Evolutionary conservation across 2,329 filamentous ascomycete species (phyloP).

Genomic region (Nemania sp.): DNA sequence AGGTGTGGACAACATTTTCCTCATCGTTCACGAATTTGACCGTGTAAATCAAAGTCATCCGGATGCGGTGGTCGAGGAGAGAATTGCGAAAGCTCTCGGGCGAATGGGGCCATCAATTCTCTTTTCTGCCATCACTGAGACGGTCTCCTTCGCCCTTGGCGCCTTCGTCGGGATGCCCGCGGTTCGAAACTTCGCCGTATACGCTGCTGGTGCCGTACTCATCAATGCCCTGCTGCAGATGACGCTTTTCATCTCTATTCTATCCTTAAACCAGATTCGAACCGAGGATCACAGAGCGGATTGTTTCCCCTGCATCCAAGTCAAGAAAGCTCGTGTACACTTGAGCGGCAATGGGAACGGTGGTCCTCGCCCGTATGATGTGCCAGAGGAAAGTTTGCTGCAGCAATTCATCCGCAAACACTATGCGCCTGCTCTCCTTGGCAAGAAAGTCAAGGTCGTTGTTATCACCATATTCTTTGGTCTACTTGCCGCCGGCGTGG

Average conservation of each 20-base stretch:
- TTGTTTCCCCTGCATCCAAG: slow-evolving; percentile 85
- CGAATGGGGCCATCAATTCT: slow-evolving; percentile 97
- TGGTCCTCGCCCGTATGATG: slow-evolving; percentile 67
- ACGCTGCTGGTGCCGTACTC: slow-evolving; percentile 92
- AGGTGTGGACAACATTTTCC: slow-evolving; percentile 97
- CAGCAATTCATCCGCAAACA: slow-evolving; percentile 88
- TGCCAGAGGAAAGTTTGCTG: slow-evolving; percentile 80
- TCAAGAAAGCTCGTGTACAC: slow-evolving; percentile 73
- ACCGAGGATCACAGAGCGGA: slow-evolving; percentile 89
- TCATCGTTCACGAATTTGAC: slow-evolving; percentile 98
- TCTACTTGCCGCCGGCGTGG: slow-evolving; percentile 82
- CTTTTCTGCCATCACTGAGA: slow-evolving; percentile 93
- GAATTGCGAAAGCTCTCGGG: slow-evolving; percentile 85
- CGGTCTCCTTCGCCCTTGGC: slow-evolving; percentile 87
- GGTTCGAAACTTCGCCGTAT: slow-evolving; percentile 95
- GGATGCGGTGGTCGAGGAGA: slow-evolving; percentile 82
- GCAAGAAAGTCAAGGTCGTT: slow-evolving; percentile 75
- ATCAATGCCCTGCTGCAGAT: slow-evolving; percentile 97
- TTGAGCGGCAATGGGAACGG: slow-evolving; percentile 65
- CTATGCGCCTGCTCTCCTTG: slow-evolving; percentile 82
- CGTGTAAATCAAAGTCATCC: slow-evolving; percentile 90
- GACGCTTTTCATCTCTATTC: slow-evolving; percentile 93
- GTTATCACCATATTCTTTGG: slow-evolving; percentile 84
- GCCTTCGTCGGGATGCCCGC: slow-evolving; percentile 97
- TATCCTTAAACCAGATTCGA: slow-evolving; percentile 87